A percentile compares a stretch with the other conserved stretches of the same genome.
Evolutionary conservation across 257 asterid genomes (phyloP).

Genomic region (Petunia secreta): DNA sequence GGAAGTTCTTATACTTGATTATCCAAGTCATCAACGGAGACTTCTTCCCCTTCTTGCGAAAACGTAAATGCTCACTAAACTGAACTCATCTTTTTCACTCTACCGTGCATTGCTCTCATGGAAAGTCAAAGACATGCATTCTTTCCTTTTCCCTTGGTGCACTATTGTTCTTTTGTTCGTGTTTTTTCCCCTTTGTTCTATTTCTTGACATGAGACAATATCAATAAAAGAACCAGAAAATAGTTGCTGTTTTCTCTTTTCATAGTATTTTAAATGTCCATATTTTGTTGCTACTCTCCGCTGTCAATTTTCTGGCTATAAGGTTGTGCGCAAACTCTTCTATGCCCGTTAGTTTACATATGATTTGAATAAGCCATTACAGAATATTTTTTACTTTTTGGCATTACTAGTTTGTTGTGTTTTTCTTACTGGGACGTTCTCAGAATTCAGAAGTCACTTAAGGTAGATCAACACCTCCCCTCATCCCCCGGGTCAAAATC

Average conservation of each 20-base stretch:
- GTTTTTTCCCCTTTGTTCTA: not conserved
- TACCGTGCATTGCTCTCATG: not conserved
- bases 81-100: not conserved
- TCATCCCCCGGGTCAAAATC: not conserved
- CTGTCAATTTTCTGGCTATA: not conserved
- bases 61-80: slow-evolving; percentile 59
- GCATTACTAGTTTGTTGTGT: not conserved
- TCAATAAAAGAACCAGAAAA: not conserved
- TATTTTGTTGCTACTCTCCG: not conserved
- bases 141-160: not conserved
- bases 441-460: not conserved
- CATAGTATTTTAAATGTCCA: not conserved
- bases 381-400: not conserved
- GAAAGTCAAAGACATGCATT: not conserved
- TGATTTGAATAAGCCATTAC: not conserved
- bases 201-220: not conserved
- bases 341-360: not conserved
- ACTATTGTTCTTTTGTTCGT: not conserved
- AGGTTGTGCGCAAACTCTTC: not conserved
- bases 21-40: slow-evolving; percentile 94
- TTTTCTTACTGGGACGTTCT: not conserved
- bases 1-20: slow-evolving; percentile 93
- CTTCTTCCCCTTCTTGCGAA: slow-evolving; percentile 96
- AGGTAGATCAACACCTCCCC: not conserved
- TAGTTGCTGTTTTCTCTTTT: not conserved